Conservation (phyloP, 2,329 filamentous ascomycete species). For the Clathrospora elynae region DNA sequence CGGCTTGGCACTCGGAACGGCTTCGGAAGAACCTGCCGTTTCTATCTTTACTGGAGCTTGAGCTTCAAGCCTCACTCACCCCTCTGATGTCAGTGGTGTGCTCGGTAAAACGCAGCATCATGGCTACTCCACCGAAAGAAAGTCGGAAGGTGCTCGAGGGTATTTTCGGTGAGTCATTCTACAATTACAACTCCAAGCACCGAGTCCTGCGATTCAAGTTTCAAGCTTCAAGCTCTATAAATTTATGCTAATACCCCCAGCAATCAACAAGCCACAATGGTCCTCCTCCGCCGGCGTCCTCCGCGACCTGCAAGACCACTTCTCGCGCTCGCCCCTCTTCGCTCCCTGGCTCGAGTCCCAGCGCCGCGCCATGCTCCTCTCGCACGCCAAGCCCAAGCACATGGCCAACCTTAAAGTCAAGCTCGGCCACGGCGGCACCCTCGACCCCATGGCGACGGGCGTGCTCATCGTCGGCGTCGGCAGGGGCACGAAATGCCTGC, state of each 20-base stretch:
- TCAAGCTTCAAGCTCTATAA: neutral
- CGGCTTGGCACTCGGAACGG: conserved; percentile 16
- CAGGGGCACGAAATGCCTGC: conserved; percentile 80
- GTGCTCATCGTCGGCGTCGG: conserved; percentile 89
- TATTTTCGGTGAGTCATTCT: conserved; percentile 59
- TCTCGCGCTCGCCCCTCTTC: conserved; percentile 82
- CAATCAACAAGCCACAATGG: conserved; percentile 88
- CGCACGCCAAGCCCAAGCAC: conserved; percentile 61
- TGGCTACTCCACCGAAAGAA: conserved; percentile 37
- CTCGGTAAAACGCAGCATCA: conserved; percentile 19
- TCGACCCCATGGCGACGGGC: conserved; percentile 92
- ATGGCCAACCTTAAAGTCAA: conserved; percentile 68
- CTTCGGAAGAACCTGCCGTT: conserved; percentile 11
- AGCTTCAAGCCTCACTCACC: conserved; percentile 6
- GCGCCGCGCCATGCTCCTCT: conserved; percentile 62
- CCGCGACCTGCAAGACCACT: conserved; percentile 81
- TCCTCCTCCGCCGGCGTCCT: conserved; percentile 89
- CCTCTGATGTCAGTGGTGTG: conserved; percentile 31
- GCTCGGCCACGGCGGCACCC: conserved; percentile 92
- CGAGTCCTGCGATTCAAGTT: no score
- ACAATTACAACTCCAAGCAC: no score
- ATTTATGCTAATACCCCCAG: conserved; percentile 61
- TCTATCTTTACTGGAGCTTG: conserved; percentile 11
- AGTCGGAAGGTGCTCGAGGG: conserved; percentile 62
- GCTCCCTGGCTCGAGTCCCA: conserved; percentile 74